phyloP scores from a whole-genome alignment of 306 rosid species.

The Cicer cuneatum region DNA sequence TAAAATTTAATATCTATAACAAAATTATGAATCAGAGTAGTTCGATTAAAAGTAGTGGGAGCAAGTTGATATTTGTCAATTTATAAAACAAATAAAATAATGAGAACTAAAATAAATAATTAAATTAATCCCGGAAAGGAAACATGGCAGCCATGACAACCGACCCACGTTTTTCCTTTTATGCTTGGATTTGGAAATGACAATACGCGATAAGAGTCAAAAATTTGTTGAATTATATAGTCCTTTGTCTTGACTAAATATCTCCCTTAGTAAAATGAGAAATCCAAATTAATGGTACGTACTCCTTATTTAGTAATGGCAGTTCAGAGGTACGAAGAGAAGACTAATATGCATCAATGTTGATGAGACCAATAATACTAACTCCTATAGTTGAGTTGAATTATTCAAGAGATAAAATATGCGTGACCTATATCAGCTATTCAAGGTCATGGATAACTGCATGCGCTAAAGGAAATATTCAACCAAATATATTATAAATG shows the following conservation, averaged over 20 bases:
- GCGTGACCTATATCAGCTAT: slow-evolving; percentile 24
- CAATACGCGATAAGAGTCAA: slow-evolving; percentile 11
- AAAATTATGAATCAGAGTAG: too few species aligned
- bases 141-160: slow-evolving; percentile 20
- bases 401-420: slow-evolving; percentile 48
- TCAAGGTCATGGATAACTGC: slow-evolving; percentile 43
- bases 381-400: slow-evolving; percentile 51
- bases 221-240: slow-evolving; percentile 43
- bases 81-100: not conserved
- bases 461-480: slow-evolving; percentile 43
- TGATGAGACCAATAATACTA: slow-evolving; percentile 52
- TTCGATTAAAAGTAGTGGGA: too few species aligned
- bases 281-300: slow-evolving; percentile 13
- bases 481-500: too few species aligned
- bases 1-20: too few species aligned
- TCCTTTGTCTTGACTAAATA: slow-evolving; percentile 46
- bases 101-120: too few species aligned
- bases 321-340: slow-evolving; percentile 15
- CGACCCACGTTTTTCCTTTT: slow-evolving; percentile 44
- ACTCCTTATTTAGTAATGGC: not conserved
- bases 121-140: slow-evolving; percentile 31
- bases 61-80: too few species aligned
- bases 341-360: slow-evolving; percentile 19
- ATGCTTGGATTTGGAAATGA: slow-evolving; percentile 23
- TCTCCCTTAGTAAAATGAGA: slow-evolving; percentile 14